Evolutionary conservation across 495 filamentous ascomycete species (phyloP).

Genomic region (Tuber calosporum): DNA sequence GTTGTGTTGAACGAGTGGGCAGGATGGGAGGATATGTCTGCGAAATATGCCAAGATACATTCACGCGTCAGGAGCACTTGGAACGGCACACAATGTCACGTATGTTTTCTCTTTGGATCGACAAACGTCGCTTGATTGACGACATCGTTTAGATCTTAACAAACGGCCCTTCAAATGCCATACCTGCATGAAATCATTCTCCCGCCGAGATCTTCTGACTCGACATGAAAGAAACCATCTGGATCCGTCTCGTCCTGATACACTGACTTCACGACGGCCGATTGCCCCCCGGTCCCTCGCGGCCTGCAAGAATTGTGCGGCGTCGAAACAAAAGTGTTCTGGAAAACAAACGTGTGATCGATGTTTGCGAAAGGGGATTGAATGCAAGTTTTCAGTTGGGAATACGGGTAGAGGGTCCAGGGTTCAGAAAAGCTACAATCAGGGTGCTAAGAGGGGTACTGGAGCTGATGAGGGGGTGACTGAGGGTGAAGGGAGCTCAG

Average conservation of each 20-base stretch:
- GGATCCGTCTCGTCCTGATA: not conserved
- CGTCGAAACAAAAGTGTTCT: not conserved
- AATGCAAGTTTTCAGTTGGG: conserved; percentile 1
- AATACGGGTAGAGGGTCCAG: not conserved
- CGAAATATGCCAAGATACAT: conserved; percentile 2
- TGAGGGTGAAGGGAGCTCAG: not conserved
- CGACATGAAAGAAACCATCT: not conserved
- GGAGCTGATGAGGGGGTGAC: not conserved
- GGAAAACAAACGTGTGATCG: not conserved
- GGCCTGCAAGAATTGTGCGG: conserved; percentile 2
- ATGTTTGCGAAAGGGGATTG: not conserved
- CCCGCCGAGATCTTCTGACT: conserved; percentile 1
- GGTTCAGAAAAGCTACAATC: conserved; percentile 1
- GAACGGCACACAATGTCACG: conserved; percentile 5
- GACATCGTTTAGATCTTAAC: not conserved
- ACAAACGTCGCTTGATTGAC: not conserved
- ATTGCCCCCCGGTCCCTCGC: not conserved
- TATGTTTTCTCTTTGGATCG: not conserved
- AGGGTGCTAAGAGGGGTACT: not conserved
- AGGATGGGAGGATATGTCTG: conserved; percentile 4
- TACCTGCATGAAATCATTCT: conserved; percentile 1
- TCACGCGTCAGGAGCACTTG: conserved; percentile 3
- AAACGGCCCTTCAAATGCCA: not conserved
- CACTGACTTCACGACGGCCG: not conserved
- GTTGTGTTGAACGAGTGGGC: not conserved